These are phyloP conservation scores for Colletotrichum sansevieriae DNA, from an alignment of 2,329 filamentous ascomycete genomes.

Conservation along the genomic window DNA sequence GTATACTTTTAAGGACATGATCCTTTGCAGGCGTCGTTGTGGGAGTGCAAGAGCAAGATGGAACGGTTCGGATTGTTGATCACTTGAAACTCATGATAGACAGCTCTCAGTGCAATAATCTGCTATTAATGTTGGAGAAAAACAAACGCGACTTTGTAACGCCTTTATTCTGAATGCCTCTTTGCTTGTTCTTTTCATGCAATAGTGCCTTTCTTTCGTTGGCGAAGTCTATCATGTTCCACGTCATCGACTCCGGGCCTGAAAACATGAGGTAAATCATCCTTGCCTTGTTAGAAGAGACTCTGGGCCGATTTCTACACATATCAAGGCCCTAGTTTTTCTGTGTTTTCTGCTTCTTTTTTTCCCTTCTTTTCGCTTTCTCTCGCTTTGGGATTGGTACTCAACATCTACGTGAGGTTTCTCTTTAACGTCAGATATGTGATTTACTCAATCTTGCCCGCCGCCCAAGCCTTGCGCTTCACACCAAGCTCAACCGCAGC, in stretches of 20 bases:
- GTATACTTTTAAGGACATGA: slow-evolving; percentile 37
- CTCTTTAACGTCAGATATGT: slow-evolving; percentile 9
- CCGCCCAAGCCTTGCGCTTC: slow-evolving; percentile 87
- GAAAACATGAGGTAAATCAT: not conserved
- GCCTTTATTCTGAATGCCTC: not conserved
- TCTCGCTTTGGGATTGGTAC: slow-evolving; percentile 19
- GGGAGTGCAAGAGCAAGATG: slow-evolving; percentile 28
- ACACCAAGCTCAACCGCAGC: slow-evolving; percentile 94
- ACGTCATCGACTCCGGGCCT: not conserved
- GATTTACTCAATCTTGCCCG: slow-evolving; percentile 69
- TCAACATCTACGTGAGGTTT: slow-evolving; percentile 7
- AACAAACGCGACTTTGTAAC: not conserved
- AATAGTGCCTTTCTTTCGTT: not conserved
- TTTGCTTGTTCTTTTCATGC: no score
- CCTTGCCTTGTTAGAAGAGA: not conserved
- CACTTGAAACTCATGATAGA: slow-evolving; percentile 36
- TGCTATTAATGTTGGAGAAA: slow-evolving; percentile 38
- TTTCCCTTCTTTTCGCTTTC: slow-evolving; percentile 15
- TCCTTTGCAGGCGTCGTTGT: slow-evolving; percentile 25
- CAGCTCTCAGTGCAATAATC: slow-evolving; percentile 38
- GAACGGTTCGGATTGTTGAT: slow-evolving; percentile 27
- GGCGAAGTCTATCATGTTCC: not conserved
- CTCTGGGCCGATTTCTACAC: not conserved
- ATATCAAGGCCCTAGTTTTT: no score
- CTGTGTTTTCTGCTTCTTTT: not conserved